phyloP scores from a whole-genome alignment of 2,329 filamentous ascomycete genomes.

The Dichotomopilus funicola region DNA sequence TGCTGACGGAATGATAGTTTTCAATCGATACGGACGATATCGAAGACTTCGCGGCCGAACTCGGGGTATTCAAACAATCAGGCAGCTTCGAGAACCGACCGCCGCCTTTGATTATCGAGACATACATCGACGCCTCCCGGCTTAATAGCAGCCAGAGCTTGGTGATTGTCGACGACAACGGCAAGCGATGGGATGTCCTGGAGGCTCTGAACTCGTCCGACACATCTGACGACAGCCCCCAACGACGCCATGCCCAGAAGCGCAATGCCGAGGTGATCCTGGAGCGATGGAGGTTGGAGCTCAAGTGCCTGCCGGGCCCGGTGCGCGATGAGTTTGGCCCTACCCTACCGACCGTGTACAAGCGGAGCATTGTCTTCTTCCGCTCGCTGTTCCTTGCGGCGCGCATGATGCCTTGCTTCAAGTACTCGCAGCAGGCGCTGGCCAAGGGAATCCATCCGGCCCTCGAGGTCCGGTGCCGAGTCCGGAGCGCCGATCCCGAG shows the following conservation, averaged over 20 bases:
- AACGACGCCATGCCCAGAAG: constrained; percentile 31
- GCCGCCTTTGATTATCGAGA: constrained; percentile 80
- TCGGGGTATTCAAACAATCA: constrained; percentile 74
- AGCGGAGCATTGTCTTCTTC: constrained; percentile 93
- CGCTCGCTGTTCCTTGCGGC: constrained; percentile 78
- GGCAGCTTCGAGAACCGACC: constrained; percentile 72
- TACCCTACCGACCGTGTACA: constrained; percentile 81
- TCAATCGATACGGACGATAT: constrained; percentile 92
- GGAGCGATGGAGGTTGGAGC: constrained; percentile 83
- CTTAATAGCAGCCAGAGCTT: constrained; percentile 80
- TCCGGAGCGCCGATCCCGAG: constrained; percentile 56
- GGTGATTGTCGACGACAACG: constrained; percentile 79
- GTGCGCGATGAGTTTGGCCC: constrained; percentile 51
- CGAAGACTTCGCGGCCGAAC: constrained; percentile 74
- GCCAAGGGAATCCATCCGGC: constrained; percentile 61
- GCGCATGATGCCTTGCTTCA: constrained; percentile 79
- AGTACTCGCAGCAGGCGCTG: constrained; percentile 66
- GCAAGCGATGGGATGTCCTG: constrained; percentile 86
- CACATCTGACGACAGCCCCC: constrained; percentile 40
- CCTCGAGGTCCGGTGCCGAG: constrained; percentile 73
- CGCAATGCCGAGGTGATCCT: constrained; percentile 69
- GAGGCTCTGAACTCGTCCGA: constrained; percentile 68
- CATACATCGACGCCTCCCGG: constrained; percentile 73
- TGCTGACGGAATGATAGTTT: constrained; percentile 54
- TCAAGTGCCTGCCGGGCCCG: constrained; percentile 55